Percentiles rank a stretch among this genome's conserved stretches.
phyloP scores from a whole-genome alignment of 2,329 filamentous ascomycete genomes.

The Fusarium annulatum region DNA sequence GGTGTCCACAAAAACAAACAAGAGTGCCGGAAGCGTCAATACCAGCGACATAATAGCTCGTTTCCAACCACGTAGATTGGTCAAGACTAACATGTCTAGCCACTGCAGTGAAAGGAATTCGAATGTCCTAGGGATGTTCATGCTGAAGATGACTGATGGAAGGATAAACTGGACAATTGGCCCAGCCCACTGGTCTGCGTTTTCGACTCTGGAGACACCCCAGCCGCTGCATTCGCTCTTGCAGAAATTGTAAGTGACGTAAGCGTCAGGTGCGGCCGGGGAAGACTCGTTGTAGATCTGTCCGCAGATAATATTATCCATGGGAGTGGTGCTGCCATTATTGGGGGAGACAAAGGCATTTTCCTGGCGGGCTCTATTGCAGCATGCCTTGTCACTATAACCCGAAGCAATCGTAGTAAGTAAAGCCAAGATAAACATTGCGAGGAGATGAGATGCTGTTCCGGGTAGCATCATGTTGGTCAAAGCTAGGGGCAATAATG shows the following conservation, averaged over 20 bases:
- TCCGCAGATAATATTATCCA: neutral
- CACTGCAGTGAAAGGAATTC: neutral
- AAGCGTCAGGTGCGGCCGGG: neutral
- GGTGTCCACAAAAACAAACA: neutral
- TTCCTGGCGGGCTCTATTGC: neutral
- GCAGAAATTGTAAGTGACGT: neutral
- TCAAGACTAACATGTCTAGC: neutral
- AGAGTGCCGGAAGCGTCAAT: neutral
- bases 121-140: neutral
- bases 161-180: neutral
- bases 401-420: neutral
- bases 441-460: accelerated
- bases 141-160: neutral
- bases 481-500: accelerated
- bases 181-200: neutral
- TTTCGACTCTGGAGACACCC: neutral
- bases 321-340: neutral
- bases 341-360: neutral
- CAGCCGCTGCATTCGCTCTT: neutral
- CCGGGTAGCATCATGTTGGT: neutral
- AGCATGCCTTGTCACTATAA: neutral
- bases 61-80: neutral
- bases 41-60: neutral
- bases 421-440: accelerated
- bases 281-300: neutral